Base-by-base conservation (phyloP, 2,329 filamentous ascomycete genomes). In the Anthostomella pinea region DNA sequence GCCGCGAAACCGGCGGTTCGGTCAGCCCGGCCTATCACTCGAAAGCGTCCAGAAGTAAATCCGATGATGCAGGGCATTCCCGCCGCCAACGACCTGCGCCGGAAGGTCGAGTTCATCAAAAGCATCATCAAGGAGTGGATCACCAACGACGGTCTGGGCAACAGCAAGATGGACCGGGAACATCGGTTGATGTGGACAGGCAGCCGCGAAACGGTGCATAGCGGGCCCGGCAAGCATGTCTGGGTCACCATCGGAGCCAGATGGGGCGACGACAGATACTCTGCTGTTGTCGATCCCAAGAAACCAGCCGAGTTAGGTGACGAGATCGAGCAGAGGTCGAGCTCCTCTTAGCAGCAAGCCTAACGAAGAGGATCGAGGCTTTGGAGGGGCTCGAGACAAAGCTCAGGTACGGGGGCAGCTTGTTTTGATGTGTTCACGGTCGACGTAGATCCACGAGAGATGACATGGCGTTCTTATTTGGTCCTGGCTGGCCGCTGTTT, bases 31-130 rank as follows among this genome's bases (percentile, higher is more conserved):
- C 65, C 41, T 15, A 27, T 38, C 10, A 38, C 70, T 9, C 70
- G 77, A 16, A 72, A 70, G 44, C 72, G 78, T 4, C 77, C 79
- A 8, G 75, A 81, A 45, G 83, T 83, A 47, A 69, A 73, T 30
- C 68, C 74, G 0, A 73, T 77, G 54, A 62, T 81, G 10, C 77
- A 81, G 57, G 70, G 73, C 38, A 78, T 87, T 38, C 82, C 85
- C 0, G 73, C 76, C 14, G 81, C 83, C 25, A 91, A 91, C 58
- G 77, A 82, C 47, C 78, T 91, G 56, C 77, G 81, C 21, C 72
- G 71, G 51, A 91, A 91, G 67, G 74, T 91, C 39, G 74, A 80
- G 41, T 90, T 90, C 56, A 78, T 90, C 52, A 72, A 75, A 48
- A 65, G 73, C 33, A 73, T 87, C 11, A 72, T 88, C 8, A 74